These are phyloP conservation scores for Rhizopus arrhizus DNA, from an alignment of 371 early-diverging fungal species.

Conservation along the genomic window DNA sequence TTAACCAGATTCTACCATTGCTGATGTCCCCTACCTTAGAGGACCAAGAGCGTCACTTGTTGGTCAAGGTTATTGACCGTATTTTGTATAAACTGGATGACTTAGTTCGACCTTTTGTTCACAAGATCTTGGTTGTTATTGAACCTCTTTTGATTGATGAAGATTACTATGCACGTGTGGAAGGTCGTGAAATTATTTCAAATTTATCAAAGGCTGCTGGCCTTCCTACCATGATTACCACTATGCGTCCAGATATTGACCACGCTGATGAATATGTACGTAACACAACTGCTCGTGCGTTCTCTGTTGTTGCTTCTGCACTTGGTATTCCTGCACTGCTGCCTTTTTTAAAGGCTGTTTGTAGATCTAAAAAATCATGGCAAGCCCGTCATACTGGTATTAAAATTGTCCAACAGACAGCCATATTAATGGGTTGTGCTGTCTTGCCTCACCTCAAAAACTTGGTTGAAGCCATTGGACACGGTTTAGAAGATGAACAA, in stretches of 20 bases:
- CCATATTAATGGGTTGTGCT: conserved; percentile 92
- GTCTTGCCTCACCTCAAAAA: conserved; percentile 92
- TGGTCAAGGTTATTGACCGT: conserved; percentile 97
- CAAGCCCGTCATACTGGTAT: conserved; percentile 98
- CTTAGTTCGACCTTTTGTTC: conserved; percentile 94
- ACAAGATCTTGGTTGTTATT: conserved; percentile 97
- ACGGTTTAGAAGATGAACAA: conserved; percentile 94
- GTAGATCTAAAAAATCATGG: conserved; percentile 94
- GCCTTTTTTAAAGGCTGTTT: conserved; percentile 96
- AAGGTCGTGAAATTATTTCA: conserved; percentile 96
- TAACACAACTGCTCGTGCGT: conserved; percentile 97
- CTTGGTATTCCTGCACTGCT: conserved; percentile 93
- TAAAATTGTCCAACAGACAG: conserved; percentile 96
- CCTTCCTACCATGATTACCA: conserved; percentile 96
- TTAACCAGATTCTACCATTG: conserved; percentile 94
- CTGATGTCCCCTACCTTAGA: conserved; percentile 96
- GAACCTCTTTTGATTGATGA: conserved; percentile 97
- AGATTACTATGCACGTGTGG: conserved; percentile 96
- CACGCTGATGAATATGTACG: conserved; percentile 97
- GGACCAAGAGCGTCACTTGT: conserved; percentile 96
- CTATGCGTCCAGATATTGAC: conserved; percentile 98
- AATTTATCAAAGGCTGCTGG: conserved; percentile 98
- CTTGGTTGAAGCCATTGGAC: conserved; percentile 88
- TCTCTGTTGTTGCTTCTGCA: conserved; percentile 96
- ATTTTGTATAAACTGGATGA: conserved; percentile 94